These are phyloP conservation scores for Raffaelea albimanens DNA, from an alignment of 2,329 filamentous ascomycete species.

Conservation along the genomic window DNA sequence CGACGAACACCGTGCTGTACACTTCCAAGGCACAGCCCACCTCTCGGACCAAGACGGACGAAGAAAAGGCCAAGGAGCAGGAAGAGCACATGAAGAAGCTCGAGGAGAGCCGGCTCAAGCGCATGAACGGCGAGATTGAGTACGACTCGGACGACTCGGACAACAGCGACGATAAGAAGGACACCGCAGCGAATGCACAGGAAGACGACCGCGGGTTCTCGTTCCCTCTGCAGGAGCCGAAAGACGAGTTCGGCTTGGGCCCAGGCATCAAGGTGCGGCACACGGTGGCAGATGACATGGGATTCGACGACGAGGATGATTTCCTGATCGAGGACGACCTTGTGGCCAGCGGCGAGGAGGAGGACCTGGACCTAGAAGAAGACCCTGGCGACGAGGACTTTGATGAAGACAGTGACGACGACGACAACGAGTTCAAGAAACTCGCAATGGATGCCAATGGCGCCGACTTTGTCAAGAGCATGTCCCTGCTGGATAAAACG, in stretches of 20 bases:
- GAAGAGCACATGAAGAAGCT: conserved; percentile 67
- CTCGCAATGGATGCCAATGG: conserved; percentile 49
- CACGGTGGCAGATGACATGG: conserved; percentile 50
- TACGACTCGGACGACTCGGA: conserved; percentile 60
- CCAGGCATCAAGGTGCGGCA: conserved; percentile 46
- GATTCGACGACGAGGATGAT: conserved; percentile 88
- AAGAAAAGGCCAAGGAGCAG: conserved; percentile 73
- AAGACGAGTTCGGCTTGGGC: conserved; percentile 52
- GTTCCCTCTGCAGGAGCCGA: conserved; percentile 32
- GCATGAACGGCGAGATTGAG: conserved; percentile 79
- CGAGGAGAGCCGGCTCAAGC: conserved; percentile 69
- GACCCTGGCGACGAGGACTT: conserved; percentile 42
- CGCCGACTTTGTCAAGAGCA: conserved; percentile 63
- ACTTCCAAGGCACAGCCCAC: conserved; percentile 80
- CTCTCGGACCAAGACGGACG: conserved; percentile 82
- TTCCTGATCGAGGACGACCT: conserved; percentile 86
- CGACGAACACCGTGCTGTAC: conserved; percentile 71
- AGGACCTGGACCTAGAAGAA: conserved; percentile 46
- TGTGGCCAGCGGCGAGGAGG: conserved; percentile 68
- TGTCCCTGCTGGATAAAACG: conserved; percentile 49
- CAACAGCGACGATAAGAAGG: conserved; percentile 61
- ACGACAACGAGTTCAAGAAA: conserved; percentile 31
- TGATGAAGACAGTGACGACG: conserved; percentile 13
- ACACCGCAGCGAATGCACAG: conserved; percentile 39
- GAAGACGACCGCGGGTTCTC: conserved; percentile 13